phyloP scores from a whole-genome alignment of 164 flowering plant species.

The Annona cherimola region DNA sequence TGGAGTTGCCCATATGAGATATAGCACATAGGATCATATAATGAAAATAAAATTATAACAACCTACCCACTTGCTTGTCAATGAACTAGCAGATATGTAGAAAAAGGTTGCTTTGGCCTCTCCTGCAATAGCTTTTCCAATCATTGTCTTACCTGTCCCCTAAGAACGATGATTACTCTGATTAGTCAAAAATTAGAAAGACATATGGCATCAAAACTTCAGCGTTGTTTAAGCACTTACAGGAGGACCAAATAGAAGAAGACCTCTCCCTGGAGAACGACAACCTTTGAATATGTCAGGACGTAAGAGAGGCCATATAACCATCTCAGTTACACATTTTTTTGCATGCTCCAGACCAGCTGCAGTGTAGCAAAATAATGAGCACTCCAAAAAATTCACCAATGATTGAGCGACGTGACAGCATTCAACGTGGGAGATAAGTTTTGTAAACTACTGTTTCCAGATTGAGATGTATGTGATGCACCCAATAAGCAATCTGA shows the following conservation, averaged over 20 bases:
- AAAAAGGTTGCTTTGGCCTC: constrained; percentile 99
- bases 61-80: constrained; percentile 99
- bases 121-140: constrained; percentile 99
- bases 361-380: constrained; percentile 20
- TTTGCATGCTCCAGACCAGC: constrained; percentile 99
- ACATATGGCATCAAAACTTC: neutral
- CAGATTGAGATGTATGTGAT: neutral
- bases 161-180: constrained; percentile 19
- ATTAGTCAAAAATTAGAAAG: neutral
- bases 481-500: neutral
- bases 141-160: constrained; percentile 99
- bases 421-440: neutral
- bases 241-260: constrained; percentile 99
- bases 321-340: constrained; percentile 99
- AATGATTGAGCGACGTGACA: neutral
- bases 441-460: neutral
- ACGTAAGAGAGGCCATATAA: constrained; percentile 95
- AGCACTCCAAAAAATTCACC: neutral
- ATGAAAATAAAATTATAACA: constrained; percentile 4
- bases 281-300: constrained; percentile 98
- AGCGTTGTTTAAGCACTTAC: constrained; percentile 37
- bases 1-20: no score
- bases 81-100: constrained; percentile 97
- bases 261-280: constrained; percentile 98
- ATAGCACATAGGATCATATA: no score